Evolutionary conservation across 495 filamentous ascomycete genomes (phyloP).

Genomic region (Hypoxylon intermedium): DNA sequence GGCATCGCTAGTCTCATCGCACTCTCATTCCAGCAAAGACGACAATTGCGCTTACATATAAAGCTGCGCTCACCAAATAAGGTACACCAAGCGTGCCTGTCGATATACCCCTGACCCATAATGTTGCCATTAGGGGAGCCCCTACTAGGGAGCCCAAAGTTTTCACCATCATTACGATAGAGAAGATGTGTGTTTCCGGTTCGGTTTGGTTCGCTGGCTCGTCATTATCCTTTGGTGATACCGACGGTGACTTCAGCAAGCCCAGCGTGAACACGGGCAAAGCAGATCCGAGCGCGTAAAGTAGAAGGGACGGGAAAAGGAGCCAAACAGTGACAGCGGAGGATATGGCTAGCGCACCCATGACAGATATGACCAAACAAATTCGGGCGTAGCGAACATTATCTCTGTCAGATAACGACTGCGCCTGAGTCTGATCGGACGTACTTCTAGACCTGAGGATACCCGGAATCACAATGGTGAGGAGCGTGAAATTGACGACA

Average conservation of each 20-base stretch:
- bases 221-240: slow-evolving; percentile 33
- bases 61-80: slow-evolving; percentile 42
- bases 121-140: slow-evolving; percentile 48
- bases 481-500: slow-evolving; percentile 50
- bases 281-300: slow-evolving; percentile 54
- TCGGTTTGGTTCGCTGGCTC: slow-evolving; percentile 8
- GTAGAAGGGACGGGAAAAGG: slow-evolving; percentile 47
- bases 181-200: slow-evolving; percentile 49
- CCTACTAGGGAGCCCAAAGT: slow-evolving; percentile 52
- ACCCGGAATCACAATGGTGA: slow-evolving; percentile 47
- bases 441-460: slow-evolving; percentile 36
- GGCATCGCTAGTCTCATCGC: slow-evolving; percentile 3
- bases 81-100: slow-evolving; percentile 24
- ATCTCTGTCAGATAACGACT: slow-evolving; percentile 36
- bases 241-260: slow-evolving; percentile 46
- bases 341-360: slow-evolving; percentile 51
- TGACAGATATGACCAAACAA: slow-evolving; percentile 48
- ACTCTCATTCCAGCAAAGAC: slow-evolving; percentile 35
- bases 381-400: slow-evolving; percentile 43
- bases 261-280: slow-evolving; percentile 55
- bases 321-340: slow-evolving; percentile 42
- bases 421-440: slow-evolving; percentile 13
- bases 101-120: slow-evolving; percentile 44
- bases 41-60: slow-evolving; percentile 42
- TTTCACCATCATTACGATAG: slow-evolving; percentile 55